Base-by-base conservation (phyloP, 106 monocot species). In the Allium fistulosum region DNA sequence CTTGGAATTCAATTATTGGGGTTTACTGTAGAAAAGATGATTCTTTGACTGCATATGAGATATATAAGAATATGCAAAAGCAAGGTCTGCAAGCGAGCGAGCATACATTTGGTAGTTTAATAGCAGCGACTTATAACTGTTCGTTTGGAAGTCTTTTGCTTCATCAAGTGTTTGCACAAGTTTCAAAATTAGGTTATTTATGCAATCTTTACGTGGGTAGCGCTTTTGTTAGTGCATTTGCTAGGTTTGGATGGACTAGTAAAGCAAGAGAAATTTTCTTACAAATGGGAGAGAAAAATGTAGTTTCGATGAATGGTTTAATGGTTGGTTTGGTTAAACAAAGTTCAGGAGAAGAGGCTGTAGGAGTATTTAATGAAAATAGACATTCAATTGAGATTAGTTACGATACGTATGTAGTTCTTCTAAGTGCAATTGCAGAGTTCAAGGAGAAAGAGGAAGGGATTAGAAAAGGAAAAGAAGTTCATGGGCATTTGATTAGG, bases 121-220 rank as follows among this genome's bases (percentile, higher is more conserved):
- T 85, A 62, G 52, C 74, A 5, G 78, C 77, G 7, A 81, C 77
- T 53, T 83, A 79, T 48, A 17, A 27, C 68, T 51, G 17, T 28
- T 60, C 47, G 63, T 27, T 11, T 9, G 16, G 67, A 7, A 46
- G 6, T 28, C 26, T 59, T 50, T 68, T 91, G 65, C 75, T 91
- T 75, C 70, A 78, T 59, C 87, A 88, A 60, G 28, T 94, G 67
- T 71, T 94, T 49, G 65, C 74, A 7, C 74, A 50, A 48, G 76
- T 88, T 26, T 69, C 62, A 14, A 88, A 83, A 62, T 77, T 70
- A 52, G 90, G 94, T 16, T 85, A 85, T 48, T 66, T 71, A 15
- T 62, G 74, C 70, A 83, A 91, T 76, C 79, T 94, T 11, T 91
- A 85, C 55, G 94, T 94, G 57, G 83, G 90, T n/a, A 94, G 94